Base-by-base conservation (phyloP, 2,329 filamentous ascomycete genomes). In the Penicillium sp. region DNA sequence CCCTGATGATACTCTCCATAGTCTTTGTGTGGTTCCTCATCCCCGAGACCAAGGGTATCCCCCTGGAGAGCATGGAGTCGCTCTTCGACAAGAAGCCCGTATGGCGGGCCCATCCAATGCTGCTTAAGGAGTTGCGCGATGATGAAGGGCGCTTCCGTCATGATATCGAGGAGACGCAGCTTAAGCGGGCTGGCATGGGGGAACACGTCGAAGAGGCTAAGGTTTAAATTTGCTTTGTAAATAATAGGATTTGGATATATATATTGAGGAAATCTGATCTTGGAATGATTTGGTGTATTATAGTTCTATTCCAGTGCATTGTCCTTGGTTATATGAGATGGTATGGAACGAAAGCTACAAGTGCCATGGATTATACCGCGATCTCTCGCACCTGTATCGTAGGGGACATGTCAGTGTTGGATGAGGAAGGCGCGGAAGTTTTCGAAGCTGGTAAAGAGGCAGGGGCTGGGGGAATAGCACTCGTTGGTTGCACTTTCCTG, bases 31-130 rank as follows among this genome's bases (percentile, higher is more conserved):
- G 78, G 70, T 87, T 87, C 77, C 77, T 85, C 29, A 65, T 90
- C 0, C 87, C 87, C 0, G 88, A 90, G 79, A 90, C 87, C 3
- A 89, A 89, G 79, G 80, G 82, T n/a, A 80, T 90, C 13, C 86
- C 87, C 1, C 78, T 90, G 3, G 88, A 90, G 75, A 81, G 81
- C 44, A 89, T 90, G 83, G 87, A 90, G 70, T 75, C 80, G 7
- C 76, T 90, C 1, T 90, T 90, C 69, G 78, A 72, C 62, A 65
- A 63, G 26, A 71, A 70, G 45, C 74, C 76, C 3, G 70, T 79
- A 21, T 73, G 78, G 69, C 71, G 57, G 6, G 77, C 77, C 1
- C 78, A 80, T 65, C 65, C 62, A 17, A 48, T 63, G 29, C 71
- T 79, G 31, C 58, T 79, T 17, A 67, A 59, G 8, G 67, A 73